Percentiles rank a stretch among this genome's conserved stretches.
Conservation (phyloP, 345 rosid species). For the Bruguiera sexangula region DNA sequence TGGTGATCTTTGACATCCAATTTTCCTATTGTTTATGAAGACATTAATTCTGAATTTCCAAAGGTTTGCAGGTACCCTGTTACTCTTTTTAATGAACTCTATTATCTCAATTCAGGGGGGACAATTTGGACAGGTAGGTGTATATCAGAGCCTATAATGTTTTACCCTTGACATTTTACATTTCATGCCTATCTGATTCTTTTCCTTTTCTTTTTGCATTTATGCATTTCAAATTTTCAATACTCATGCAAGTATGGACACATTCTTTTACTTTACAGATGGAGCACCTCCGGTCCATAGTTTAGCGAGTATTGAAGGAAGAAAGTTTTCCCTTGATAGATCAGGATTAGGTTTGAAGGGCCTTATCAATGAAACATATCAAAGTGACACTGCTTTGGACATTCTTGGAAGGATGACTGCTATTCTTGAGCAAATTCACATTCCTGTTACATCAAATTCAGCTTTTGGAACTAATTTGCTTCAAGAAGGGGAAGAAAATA, state of each 20-base stretch:
- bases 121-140: constrained; percentile 83
- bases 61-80: constrained; percentile 61
- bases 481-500: constrained; percentile 85
- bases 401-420: constrained; percentile 76
- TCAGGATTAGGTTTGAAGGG: constrained; percentile 39
- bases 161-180: too few relatives aligned
- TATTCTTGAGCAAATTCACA: constrained; percentile 55
- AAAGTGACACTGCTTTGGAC: constrained; percentile 49
- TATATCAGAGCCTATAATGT: background rate
- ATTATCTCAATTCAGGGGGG: constrained; percentile 88
- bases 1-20: constrained; percentile 46
- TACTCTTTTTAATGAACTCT: constrained; percentile 91
- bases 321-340: constrained; percentile 73
- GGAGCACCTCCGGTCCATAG: constrained; percentile 72
- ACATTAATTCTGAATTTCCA: background rate
- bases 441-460: constrained; percentile 61
- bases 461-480: constrained; percentile 90
- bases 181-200: background rate
- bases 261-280: constrained; percentile 39
- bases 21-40: constrained; percentile 4
- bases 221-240: background rate
- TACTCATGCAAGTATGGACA: background rate
- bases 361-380: constrained; percentile 23
- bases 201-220: background rate
- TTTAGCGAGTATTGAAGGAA: constrained; percentile 54